Conservation (phyloP, 192 early-diverging fungal species). For the Backusella mclennaniae region DNA sequence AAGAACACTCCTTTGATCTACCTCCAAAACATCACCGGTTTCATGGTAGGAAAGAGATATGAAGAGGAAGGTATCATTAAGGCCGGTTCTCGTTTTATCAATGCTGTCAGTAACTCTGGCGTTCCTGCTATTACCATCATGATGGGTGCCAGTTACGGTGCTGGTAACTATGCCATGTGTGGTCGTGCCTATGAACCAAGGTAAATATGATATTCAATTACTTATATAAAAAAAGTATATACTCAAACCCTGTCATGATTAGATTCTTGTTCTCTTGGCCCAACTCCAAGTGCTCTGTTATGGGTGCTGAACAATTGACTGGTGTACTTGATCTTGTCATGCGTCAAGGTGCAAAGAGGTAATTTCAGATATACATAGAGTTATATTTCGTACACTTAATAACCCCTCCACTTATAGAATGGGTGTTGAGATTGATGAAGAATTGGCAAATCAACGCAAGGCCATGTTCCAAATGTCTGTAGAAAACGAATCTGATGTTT, state of each 20-base stretch:
- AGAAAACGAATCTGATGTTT: constrained; percentile 58
- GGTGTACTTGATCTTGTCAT: constrained; percentile 70
- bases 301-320: constrained; percentile 68
- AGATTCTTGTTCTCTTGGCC: constrained; percentile 72
- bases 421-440: constrained; percentile 53
- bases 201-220: constrained; percentile 9
- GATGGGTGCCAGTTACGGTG: constrained; percentile 68
- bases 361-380: not conserved
- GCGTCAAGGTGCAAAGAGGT: constrained; percentile 58
- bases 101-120: constrained; percentile 60
- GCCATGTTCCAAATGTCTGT: constrained; percentile 52
- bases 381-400: not conserved
- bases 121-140: constrained; percentile 62
- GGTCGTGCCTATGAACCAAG: constrained; percentile 64
- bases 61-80: constrained; percentile 73
- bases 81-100: constrained; percentile 66
- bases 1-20: constrained; percentile 60
- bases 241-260: not conserved
- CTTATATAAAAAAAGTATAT: not conserved
- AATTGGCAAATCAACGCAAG: constrained; percentile 43
- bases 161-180: constrained; percentile 70
- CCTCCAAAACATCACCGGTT: constrained; percentile 69
- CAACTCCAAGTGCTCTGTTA: constrained; percentile 64
- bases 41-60: constrained; percentile 67
- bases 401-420: constrained; percentile 24